These are phyloP conservation scores for Phytophthora pinifolia DNA, from an alignment of 352 stramenopile species.

Conservation along the genomic window DNA sequence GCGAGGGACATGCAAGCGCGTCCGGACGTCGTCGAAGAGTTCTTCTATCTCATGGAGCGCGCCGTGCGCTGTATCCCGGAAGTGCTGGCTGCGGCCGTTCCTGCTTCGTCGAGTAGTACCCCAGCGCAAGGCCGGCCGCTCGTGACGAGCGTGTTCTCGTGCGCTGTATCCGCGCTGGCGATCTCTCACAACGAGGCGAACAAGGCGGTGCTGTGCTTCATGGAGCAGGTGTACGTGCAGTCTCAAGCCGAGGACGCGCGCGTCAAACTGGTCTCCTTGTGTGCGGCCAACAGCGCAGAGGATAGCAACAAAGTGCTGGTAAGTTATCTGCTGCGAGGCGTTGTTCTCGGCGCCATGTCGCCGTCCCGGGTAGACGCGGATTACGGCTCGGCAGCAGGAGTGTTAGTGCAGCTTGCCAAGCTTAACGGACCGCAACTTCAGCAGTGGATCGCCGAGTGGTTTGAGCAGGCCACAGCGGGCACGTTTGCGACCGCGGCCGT, in stretches of 20 bases:
- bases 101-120: slow-evolving; percentile 13
- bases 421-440: slow-evolving; percentile 56
- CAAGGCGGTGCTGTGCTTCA: slow-evolving; percentile 92
- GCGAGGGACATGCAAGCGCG: slow-evolving; percentile 62
- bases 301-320: slow-evolving; percentile 54
- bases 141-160: slow-evolving; percentile 83
- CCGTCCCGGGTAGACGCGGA: slow-evolving; percentile 76
- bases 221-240: slow-evolving; percentile 65
- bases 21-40: slow-evolving; percentile 95
- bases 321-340: slow-evolving; percentile 54
- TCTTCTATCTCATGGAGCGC: slow-evolving; percentile 94
- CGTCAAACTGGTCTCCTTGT: slow-evolving; percentile 28
- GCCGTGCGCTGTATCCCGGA: slow-evolving; percentile 86
- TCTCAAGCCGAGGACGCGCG: slow-evolving; percentile 16
- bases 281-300: slow-evolving; percentile 14
- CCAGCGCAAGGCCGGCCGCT: slow-evolving; percentile 35
- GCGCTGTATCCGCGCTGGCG: slow-evolving; percentile 82
- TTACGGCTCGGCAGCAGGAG: slow-evolving; percentile 71
- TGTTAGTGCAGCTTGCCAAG: slow-evolving; percentile 74
- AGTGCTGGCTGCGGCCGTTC: slow-evolving; percentile 51
- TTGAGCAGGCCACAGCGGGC: slow-evolving; percentile 44
- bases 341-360: slow-evolving; percentile 64
- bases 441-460: slow-evolving; percentile 67
- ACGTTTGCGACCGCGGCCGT: slow-evolving; percentile 41
- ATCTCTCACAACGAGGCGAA: slow-evolving; percentile 95